Base-by-base conservation (phyloP, 768 basidiomycete species). In the Sporobolomyces phaffii region DNA sequence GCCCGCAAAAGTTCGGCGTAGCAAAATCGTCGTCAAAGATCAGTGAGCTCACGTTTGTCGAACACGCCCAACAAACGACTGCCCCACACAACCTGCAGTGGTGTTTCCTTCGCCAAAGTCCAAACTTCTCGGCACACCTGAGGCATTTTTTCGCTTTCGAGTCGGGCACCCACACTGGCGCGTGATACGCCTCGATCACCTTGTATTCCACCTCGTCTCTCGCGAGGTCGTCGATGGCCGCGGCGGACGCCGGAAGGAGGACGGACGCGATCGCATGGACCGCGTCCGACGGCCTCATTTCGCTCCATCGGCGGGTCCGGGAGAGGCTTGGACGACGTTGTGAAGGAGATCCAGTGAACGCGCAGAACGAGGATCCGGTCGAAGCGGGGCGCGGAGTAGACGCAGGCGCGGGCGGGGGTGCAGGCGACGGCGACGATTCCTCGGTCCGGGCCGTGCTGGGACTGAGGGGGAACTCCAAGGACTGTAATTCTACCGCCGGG, bases 1-100 rank as follows among this genome's bases (percentile, higher is more conserved):
- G n/a, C n/a, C n/a, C n/a, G n/a, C n/a, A n/a, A n/a, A n/a, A n/a
- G n/a, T n/a, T n/a, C n/a, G n/a, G n/a, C n/a, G n/a, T n/a, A n/a
- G n/a, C n/a, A n/a, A n/a, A n/a, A n/a, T n/a, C n/a, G n/a, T n/a
- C n/a, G n/a, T n/a, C 26, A 20, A 17, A 38, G 38, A 38, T 38
- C 38, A 13, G 33, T 26, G n/a, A n/a, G 3, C 82, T 65, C 73
- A 91, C 91, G 80, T 84, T 83, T 15, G 83, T 83, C 14, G 90
- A 92, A 78, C 92, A 96, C 7, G 78, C 77, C n/a, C 85, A 85
- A 77, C 92, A 94, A 11, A 94, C 86, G 74, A 91, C 89, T 51
- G 86, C 77, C 0, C 91, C 91, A 75, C 96, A 98, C 77, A 98
- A 91, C 17, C 96, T 85, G 79, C 96, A 99, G 76, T 99, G 96